Percentiles rank a stretch among this genome's conserved stretches.
phyloP scores from a whole-genome alignment of 306 rosid genomes.

The Malus asiatica region DNA sequence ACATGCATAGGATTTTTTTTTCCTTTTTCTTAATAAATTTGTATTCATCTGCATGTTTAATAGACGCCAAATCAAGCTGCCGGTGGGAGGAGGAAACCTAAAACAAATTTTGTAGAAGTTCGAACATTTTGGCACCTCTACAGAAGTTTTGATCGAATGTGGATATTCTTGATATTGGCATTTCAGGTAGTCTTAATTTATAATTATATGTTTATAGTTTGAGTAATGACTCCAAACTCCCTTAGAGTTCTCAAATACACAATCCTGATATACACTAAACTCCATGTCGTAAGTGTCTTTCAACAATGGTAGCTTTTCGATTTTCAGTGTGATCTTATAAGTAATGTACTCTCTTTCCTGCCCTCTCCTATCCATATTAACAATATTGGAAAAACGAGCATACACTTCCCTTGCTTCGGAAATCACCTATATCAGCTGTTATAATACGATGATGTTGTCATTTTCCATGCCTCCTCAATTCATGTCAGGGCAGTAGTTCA shows the following conservation, averaged over 20 bases:
- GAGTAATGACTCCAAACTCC: background rate
- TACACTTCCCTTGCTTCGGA: too few relatives aligned
- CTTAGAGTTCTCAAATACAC: background rate
- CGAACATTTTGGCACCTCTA: slow-evolving; percentile 87
- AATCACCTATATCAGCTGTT: too few relatives aligned
- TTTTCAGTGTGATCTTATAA: background rate
- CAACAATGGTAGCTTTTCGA: background rate
- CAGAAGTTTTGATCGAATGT: slow-evolving; percentile 97
- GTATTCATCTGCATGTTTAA: slow-evolving; percentile 22
- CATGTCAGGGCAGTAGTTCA: background rate
- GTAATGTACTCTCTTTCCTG: background rate
- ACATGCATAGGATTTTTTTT: background rate
- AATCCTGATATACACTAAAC: background rate
- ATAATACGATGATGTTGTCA: too few relatives aligned
- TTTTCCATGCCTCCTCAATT: too few relatives aligned
- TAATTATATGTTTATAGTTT: slow-evolving; percentile 1
- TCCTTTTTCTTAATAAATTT: background rate
- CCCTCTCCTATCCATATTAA: too few relatives aligned
- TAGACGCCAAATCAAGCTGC: slow-evolving; percentile 52
- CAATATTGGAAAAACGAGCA: too few relatives aligned
- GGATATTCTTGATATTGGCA: slow-evolving; percentile 93
- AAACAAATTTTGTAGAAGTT: slow-evolving; percentile 92
- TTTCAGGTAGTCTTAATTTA: slow-evolving; percentile 58
- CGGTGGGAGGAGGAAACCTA: slow-evolving; percentile 69
- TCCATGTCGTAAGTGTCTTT: background rate